Evolutionary conservation across 441 rosid genomes (phyloP).

Genomic region (Euphorbia celastroides): DNA sequence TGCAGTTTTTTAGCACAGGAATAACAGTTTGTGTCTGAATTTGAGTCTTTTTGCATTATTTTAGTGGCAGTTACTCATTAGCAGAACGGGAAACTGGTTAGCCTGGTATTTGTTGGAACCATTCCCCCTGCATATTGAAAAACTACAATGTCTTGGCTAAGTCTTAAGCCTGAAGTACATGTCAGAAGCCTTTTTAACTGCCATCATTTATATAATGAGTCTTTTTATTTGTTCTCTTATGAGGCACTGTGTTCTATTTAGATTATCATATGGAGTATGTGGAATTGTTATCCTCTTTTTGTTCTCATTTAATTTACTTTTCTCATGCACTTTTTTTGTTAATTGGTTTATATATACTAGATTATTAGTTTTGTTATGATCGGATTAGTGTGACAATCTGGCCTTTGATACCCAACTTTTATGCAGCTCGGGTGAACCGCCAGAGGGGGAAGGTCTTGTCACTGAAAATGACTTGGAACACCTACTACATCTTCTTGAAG

Average conservation of each 20-base stretch:
- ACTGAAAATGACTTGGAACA: slow-evolving; percentile 74
- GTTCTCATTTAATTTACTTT: neutral
- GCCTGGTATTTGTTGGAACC: neutral
- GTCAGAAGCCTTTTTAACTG: neutral
- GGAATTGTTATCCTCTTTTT: neutral
- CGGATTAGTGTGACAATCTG: slow-evolving; percentile 13
- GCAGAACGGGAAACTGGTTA: neutral
- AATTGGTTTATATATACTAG: neutral
- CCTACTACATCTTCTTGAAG: slow-evolving; percentile 64
- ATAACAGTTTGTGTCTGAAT: too few relatives aligned
- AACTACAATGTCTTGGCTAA: neutral
- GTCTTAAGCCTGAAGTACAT: neutral
- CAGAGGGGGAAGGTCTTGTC: slow-evolving; percentile 47
- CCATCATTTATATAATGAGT: neutral
- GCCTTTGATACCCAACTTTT: slow-evolving; percentile 11
- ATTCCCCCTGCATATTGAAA: neutral
- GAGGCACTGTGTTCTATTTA: neutral
- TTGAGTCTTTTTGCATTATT: neutral
- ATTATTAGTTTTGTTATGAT: neutral
- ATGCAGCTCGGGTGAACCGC: slow-evolving; percentile 25
- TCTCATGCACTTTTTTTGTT: neutral
- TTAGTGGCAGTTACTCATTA: neutral
- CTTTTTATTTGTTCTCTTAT: neutral
- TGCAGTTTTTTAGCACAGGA: neutral
- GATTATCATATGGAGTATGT: neutral